Evolutionary conservation across 2,329 filamentous ascomycete species (phyloP).

Genomic region (Fusarium proliferatum): DNA sequence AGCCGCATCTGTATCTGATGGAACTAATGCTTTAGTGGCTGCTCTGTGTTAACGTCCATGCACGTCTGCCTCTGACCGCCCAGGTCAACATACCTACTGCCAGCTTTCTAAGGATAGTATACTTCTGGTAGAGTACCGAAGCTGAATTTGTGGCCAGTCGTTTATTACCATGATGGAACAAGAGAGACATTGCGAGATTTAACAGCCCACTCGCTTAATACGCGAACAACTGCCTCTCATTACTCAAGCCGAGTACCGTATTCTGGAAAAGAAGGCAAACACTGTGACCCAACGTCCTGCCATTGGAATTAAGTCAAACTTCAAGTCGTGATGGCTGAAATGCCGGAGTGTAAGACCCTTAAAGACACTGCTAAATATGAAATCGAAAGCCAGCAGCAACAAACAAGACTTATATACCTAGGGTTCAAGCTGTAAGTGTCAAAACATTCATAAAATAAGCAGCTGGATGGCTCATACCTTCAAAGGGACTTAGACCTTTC

Average conservation of each 20-base stretch:
- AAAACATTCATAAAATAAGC: background rate
- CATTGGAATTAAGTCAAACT: too few species aligned
- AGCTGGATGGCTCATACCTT: slow-evolving; percentile 11
- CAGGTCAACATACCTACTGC: background rate
- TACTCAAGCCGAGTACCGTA: background rate
- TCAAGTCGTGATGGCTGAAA: background rate
- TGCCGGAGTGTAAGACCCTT: background rate
- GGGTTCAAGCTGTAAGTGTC: slow-evolving; percentile 60
- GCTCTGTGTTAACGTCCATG: background rate
- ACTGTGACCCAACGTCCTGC: too few species aligned
- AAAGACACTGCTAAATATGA: background rate
- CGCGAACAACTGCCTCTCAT: background rate
- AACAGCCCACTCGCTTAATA: background rate
- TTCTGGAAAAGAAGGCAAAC: background rate
- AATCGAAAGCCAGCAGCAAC: background rate
- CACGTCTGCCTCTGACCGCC: background rate
- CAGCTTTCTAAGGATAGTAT: background rate
- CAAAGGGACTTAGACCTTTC: slow-evolving; percentile 53
- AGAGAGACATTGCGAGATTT: too few species aligned
- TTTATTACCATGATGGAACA: background rate
- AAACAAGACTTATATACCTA: background rate
- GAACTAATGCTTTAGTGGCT: slow-evolving; percentile 1
- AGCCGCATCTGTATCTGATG: slow-evolving; percentile 31
- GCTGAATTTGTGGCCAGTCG: background rate
- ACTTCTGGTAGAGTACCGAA: background rate